These are phyloP conservation scores for Triticum aestivum DNA, from an alignment of 176 grass and related monocot genomes.

Conservation along the genomic window DNA sequence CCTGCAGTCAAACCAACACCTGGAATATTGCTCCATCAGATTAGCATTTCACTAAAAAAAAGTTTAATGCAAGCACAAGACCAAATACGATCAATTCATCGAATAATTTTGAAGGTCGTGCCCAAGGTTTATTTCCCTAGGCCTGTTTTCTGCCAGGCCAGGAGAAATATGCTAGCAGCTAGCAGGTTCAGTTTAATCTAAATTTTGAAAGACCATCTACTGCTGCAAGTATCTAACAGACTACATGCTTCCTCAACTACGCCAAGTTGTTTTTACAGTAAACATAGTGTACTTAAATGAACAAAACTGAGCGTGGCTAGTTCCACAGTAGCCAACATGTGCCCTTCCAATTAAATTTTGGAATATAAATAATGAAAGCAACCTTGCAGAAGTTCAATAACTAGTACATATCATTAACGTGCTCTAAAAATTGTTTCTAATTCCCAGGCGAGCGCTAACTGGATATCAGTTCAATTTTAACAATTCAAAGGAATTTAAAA, in stretches of 20 bases:
- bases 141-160: background rate
- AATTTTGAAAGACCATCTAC: background rate
- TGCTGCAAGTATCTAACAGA: background rate
- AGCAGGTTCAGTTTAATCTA: background rate
- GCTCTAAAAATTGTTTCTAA: background rate
- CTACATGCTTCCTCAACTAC: background rate
- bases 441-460: background rate
- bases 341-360: background rate
- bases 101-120: background rate
- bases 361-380: constrained; percentile 1
- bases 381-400: background rate
- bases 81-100: background rate
- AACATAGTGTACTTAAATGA: background rate
- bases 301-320: background rate
- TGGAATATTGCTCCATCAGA: constrained; percentile 31
- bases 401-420: background rate
- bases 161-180: background rate
- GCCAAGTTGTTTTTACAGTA: constrained; percentile 4
- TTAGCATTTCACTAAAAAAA: constrained; percentile 15
- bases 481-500: background rate
- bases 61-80: background rate
- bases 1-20: background rate
- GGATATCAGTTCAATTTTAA: background rate
- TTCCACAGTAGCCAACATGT: background rate
- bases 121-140: background rate